Base-by-base conservation (phyloP, 768 basidiomycete genomes). In the Boletus rubescentipes region DNA sequence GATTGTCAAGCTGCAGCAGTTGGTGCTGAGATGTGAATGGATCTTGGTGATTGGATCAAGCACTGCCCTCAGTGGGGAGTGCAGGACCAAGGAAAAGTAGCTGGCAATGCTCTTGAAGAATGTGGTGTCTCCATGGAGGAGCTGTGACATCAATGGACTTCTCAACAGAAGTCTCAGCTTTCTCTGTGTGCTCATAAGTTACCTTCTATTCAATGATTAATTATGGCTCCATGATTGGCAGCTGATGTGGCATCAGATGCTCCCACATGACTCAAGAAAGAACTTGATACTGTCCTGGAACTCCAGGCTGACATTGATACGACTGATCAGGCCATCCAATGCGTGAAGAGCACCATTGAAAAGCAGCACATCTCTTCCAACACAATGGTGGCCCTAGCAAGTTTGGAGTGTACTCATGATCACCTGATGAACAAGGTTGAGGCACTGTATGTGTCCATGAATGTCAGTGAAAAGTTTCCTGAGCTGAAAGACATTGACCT, bases 121-220 rank as follows among this genome's bases (percentile, higher is more conserved):
- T 68, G 63, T 45, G 62, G 59, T 0, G 34, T 70, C 2, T 3
- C 56, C 0, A 18, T 53, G 0, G 26, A 30, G 2, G 64, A 71
- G 0, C 59, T 77, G 59, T 0, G 5, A 38, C n/a, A n/a, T 5
- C 63, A 77, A 42, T 77, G 76, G 77, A 54, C 58, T 10, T 40
- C 43, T 46, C n/a, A 41, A 49, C 29, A 30, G 8, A 29, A 48
- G 21, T 37, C 15, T 2, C 46, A 48, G 15, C 46, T 48, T 3
- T 48, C 46, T 2, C 5, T 36, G 5, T 10, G 23, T 5, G 35
- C 46, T 6, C 16, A 16, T 46, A 4, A 11, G 34, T 32, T n/a
- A n/a, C n/a, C n/a, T n/a, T n/a, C n/a, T n/a, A n/a, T n/a, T n/a
- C n/a, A n/a, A n/a, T n/a, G n/a, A n/a, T n/a, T n/a, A n/a, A n/a